Percentiles rank a stretch among this genome's conserved stretches.
Evolutionary conservation across 2,329 filamentous ascomycete genomes (phyloP).

Genomic region (Cytospora piceicola): DNA sequence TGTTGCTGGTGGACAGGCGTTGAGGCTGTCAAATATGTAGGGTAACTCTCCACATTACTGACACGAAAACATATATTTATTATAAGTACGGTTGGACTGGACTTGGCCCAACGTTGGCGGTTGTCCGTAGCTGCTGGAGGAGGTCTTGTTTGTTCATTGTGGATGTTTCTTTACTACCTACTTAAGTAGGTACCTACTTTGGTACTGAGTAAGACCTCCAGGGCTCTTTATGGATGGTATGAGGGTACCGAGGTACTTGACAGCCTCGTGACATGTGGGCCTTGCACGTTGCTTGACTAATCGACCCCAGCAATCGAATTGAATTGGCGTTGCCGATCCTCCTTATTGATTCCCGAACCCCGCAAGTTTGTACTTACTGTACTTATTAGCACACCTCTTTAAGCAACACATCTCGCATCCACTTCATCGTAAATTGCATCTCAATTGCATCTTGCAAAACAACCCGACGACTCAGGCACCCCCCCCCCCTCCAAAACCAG

Average conservation of each 20-base stretch:
- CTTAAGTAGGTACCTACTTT: no score
- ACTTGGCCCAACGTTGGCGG: no score
- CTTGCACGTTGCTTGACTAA: constrained; percentile 23
- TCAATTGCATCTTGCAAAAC: constrained; percentile 28
- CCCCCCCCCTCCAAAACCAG: constrained; percentile 23
- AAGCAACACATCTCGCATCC: constrained; percentile 22
- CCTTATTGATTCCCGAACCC: constrained; percentile 23
- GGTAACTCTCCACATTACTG: neutral
- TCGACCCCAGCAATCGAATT: constrained; percentile 1
- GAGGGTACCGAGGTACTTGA: neutral
- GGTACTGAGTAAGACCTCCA: no score
- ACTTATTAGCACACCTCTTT: constrained; percentile 27
- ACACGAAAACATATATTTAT: neutral
- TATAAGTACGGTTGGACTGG: neutral
- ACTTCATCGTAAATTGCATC: constrained; percentile 29
- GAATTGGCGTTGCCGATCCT: constrained; percentile 1
- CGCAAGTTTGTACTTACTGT: constrained; percentile 13
- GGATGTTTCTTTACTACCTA: no score
- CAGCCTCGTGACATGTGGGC: no score
- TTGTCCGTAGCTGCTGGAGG: no score
- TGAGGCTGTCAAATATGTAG: constrained; percentile 19
- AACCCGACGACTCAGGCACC: constrained; percentile 13
- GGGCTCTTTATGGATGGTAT: no score
- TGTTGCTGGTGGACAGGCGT: constrained; percentile 12
- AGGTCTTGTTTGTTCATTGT: no score